phyloP scores from a whole-genome alignment of 208 protist species.

The Kentomonas sorsogonicus region DNA sequence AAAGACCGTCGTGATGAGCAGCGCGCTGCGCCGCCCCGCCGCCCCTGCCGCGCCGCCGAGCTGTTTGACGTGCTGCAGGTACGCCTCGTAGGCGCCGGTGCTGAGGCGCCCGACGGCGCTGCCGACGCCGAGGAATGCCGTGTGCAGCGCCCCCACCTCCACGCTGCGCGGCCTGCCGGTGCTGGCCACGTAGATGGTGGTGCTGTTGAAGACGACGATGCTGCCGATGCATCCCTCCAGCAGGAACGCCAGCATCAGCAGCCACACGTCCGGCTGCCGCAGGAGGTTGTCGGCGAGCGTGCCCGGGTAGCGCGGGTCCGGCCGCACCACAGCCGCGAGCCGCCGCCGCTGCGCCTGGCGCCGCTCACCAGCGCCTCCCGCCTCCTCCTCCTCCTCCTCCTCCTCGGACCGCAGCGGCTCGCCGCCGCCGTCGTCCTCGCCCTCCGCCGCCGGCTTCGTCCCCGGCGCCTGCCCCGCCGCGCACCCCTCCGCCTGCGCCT shows the following conservation, averaged over 20 bases:
- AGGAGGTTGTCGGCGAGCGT: conserved; percentile 35
- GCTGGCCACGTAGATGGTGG: conserved; percentile 56
- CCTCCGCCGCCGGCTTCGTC: background rate
- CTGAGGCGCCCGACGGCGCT: conserved; percentile 46
- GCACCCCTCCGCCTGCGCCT: background rate
- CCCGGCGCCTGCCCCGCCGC: background rate
- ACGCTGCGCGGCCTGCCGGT: conserved; percentile 33
- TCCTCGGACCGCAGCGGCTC: background rate
- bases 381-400: background rate
- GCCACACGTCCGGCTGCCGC: conserved; percentile 34
- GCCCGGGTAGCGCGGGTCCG: conserved; percentile 56
- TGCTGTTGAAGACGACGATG: conserved; percentile 58
- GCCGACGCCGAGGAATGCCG: conserved; percentile 54
- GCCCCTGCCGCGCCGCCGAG: conserved; percentile 19
- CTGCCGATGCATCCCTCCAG: conserved; percentile 44
- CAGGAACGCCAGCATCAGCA: conserved; percentile 45
- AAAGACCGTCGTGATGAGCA: conserved; percentile 43
- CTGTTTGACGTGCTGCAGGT: conserved; percentile 59
- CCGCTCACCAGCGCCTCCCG: conserved; percentile 19
- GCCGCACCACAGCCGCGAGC: too few relatives aligned
- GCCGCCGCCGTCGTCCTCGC: conserved; percentile 4
- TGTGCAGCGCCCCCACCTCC: conserved; percentile 49
- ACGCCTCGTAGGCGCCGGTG: conserved; percentile 59
- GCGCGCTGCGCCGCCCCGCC: conserved; percentile 15
- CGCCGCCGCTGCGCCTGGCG: too few relatives aligned